phyloP scores from a whole-genome alignment of 2,329 filamentous ascomycete genomes.

The Phialemonium atrogriseum region DNA sequence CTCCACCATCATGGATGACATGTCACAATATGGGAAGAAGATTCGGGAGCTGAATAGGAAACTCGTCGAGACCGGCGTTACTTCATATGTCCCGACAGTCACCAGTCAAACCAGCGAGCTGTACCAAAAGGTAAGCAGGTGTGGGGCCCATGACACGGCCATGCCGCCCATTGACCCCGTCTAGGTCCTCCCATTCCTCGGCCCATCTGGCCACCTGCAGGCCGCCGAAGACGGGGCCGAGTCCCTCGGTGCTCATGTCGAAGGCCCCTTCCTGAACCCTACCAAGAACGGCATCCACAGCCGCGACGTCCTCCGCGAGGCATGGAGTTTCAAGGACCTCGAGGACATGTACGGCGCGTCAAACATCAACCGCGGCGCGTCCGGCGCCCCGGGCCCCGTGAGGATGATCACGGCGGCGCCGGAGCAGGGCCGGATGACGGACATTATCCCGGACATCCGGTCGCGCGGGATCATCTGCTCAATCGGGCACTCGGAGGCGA shows the following conservation, averaged over 20 bases:
- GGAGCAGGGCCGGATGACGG: slow-evolving; percentile 63
- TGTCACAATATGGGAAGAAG: slow-evolving; percentile 62
- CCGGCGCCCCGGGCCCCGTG: slow-evolving; percentile 38
- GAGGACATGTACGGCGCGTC: slow-evolving; percentile 62
- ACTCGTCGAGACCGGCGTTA: slow-evolving; percentile 73
- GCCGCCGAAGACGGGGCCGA: slow-evolving; percentile 65
- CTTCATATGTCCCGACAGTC: slow-evolving; percentile 78
- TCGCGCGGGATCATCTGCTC: slow-evolving; percentile 64
- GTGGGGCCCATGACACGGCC: no score
- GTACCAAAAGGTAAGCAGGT: slow-evolving; percentile 76
- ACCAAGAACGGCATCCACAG: slow-evolving; percentile 85
- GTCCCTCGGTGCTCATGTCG: slow-evolving; percentile 82
- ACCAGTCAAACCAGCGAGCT: slow-evolving; percentile 74
- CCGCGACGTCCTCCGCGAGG: slow-evolving; percentile 58
- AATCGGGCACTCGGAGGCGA: slow-evolving; percentile 81
- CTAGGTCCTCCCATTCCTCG: slow-evolving; percentile 65
- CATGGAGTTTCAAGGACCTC: slow-evolving; percentile 55
- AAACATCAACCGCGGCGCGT: slow-evolving; percentile 46
- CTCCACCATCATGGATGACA: slow-evolving; percentile 64
- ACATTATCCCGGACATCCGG: slow-evolving; percentile 58
- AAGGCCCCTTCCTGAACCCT: slow-evolving; percentile 80
- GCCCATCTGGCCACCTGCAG: slow-evolving; percentile 56
- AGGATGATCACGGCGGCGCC: slow-evolving; percentile 83
- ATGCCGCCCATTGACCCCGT: no score
- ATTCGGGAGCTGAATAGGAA: slow-evolving; percentile 62